Evolutionary conservation across 495 filamentous ascomycete species (phyloP).

Genomic region (Cercophora samala): DNA sequence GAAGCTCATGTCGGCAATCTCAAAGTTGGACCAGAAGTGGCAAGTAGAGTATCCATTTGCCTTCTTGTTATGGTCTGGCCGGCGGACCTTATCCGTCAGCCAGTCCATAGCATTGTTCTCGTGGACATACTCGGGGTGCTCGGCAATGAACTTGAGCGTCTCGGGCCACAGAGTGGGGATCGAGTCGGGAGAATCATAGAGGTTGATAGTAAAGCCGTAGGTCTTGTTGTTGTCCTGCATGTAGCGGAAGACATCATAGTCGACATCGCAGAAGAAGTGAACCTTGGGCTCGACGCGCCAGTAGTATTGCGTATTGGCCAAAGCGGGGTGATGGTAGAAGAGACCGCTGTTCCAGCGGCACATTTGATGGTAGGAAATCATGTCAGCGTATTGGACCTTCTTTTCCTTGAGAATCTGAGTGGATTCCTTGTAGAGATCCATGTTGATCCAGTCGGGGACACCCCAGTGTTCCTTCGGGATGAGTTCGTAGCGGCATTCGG

Average conservation of each 20-base stretch:
- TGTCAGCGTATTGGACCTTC: conserved; percentile 81
- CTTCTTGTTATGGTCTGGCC: conserved; percentile 73
- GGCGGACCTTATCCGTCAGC: conserved; percentile 71
- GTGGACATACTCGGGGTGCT: conserved; percentile 77
- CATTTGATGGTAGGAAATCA: conserved; percentile 96
- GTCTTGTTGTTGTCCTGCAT: conserved; percentile 98
- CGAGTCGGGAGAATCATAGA: conserved; percentile 84
- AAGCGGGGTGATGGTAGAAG: conserved; percentile 94
- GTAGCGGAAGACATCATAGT: conserved; percentile 98
- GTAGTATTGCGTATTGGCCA: conserved; percentile 81
- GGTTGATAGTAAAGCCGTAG: conserved; percentile 97
- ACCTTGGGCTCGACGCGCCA: conserved; percentile 99
- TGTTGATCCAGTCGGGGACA: conserved; percentile 86
- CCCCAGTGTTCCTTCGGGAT: conserved; percentile 96
- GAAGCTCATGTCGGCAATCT: conserved; percentile 93
- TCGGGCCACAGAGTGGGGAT: conserved; percentile 94
- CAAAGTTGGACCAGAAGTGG: conserved; percentile 99
- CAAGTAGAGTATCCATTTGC: conserved; percentile 97
- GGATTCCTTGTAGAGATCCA: conserved; percentile 79
- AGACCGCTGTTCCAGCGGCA: conserved; percentile 98
- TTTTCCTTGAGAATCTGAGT: conserved; percentile 77
- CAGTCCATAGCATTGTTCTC: conserved; percentile 83
- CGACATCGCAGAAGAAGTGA: conserved; percentile 97
- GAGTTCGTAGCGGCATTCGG: conserved; percentile 75
- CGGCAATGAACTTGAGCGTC: conserved; percentile 80